Conservation (phyloP, 2,329 filamentous ascomycete species). For the Calonectria hawksworthii region DNA sequence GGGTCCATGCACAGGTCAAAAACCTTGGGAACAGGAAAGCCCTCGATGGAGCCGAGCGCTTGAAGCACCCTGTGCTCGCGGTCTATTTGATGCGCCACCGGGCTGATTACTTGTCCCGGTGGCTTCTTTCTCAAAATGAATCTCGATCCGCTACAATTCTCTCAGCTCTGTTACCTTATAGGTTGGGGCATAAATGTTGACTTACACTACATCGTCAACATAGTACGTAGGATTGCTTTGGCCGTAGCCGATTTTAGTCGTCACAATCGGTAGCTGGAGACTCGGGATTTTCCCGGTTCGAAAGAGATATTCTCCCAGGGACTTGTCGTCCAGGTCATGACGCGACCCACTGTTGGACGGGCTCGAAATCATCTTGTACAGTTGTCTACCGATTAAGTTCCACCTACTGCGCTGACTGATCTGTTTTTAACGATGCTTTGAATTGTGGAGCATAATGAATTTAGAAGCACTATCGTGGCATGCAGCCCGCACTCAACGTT, state of each 20-base stretch:
- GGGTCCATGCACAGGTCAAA: conserved; percentile 18
- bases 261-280: conserved; percentile 5
- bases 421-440: neutral
- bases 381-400: neutral
- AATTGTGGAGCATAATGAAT: neutral
- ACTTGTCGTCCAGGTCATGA: conserved; percentile 2
- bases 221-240: conserved; percentile 26
- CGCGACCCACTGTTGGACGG: neutral
- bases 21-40: conserved; percentile 31
- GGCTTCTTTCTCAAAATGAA: conserved; percentile 32
- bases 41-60: conserved; percentile 21
- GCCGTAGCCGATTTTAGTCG: conserved; percentile 21
- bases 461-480: neutral
- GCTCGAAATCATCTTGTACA: neutral
- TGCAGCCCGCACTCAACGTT: neutral
- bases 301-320: conserved; percentile 10
- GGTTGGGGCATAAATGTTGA: neutral
- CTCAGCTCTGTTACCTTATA: neutral
- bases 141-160: neutral
- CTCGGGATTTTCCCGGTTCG: neutral
- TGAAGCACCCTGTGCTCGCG: conserved; percentile 22
- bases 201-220: conserved; percentile 16
- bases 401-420: neutral
- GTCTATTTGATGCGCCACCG: conserved; percentile 26
- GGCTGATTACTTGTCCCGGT: conserved; percentile 12